Evolutionary conservation across 2,329 filamentous ascomycete species (phyloP), one percentile per base, ranked within the genome.

Genomic region (Penicillium sp.): DNA sequence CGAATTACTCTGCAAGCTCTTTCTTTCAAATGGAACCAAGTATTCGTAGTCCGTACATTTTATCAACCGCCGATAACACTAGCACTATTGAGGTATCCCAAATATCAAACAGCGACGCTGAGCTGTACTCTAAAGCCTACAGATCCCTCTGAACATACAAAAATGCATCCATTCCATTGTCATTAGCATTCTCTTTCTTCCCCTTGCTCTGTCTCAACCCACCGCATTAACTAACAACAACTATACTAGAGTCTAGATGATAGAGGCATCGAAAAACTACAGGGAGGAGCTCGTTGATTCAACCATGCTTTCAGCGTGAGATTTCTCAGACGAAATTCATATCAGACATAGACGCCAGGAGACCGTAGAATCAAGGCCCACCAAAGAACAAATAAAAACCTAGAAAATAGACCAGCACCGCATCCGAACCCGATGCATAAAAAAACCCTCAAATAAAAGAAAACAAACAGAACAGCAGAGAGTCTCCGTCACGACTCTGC

Each of bases 351-450:
- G 35, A 53, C 49, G 23, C 55, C 55, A 45, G 42, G 21, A 48
- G 25, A 25, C 53, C 53, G 27, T 42, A 44, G n/a, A 51, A 25
- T 31, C 6, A 51, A 49, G 45, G 41, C 41, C n/a, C 10, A 52
- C 17, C 19, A 45, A 10, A 45, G 25, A 53, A 45, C 19, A 23
- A 25, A n/a, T 8, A 41, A 45, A n/a, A 33, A 35, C 31, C 31
- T 48, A n/a, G 21, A 39, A 39, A 33, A n/a, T n/a, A 47, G 35
- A 39, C 54, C 55, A 42, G 55, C 43, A 53, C 42, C 42, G 42
- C 54, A 53, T 57, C 39, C 42, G 12, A 35, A 39, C 42, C 55
- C 29, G 55, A 53, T 57, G 55, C 42, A 41, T 36, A 41, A 47
- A 42, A 41, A 47, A 42, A 50, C 19, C 38, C 44, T 35, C 25